Conservation (phyloP, 768 basidiomycete species). For the Podaxis sp. region DNA sequence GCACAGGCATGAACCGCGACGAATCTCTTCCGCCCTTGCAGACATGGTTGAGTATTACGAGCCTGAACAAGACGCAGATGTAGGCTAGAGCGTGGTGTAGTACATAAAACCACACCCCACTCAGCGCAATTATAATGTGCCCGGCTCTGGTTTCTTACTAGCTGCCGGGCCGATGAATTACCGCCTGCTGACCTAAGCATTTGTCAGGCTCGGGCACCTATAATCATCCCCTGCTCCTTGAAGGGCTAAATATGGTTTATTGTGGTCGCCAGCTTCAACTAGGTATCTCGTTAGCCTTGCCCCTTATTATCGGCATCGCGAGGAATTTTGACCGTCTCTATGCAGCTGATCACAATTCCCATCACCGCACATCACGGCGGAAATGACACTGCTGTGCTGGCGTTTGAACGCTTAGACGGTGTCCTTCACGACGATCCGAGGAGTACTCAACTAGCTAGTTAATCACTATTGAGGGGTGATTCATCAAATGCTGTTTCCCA, state of each 20-base stretch:
- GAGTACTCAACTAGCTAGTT: neutral
- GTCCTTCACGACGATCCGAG: neutral
- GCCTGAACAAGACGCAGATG: neutral
- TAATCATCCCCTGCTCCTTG: neutral
- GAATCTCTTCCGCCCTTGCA: neutral
- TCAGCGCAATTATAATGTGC: neutral
- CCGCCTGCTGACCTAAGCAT: neutral
- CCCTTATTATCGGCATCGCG: too few relatives aligned
- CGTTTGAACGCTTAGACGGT: neutral
- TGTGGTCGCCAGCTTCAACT: neutral
- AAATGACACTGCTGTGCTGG: neutral
- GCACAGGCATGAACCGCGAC: slow-evolving; percentile 40
- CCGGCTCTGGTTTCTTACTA: neutral
- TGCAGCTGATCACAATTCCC: neutral
- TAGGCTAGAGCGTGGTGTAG: neutral
- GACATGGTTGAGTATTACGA: neutral
- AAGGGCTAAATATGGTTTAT: neutral
- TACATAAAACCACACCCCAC: neutral
- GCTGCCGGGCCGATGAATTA: neutral
- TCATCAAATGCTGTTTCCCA: neutral
- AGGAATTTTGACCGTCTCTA: too few relatives aligned
- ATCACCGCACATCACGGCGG: neutral
- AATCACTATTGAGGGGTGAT: neutral
- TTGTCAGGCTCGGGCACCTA: neutral
- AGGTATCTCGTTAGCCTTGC: too few relatives aligned